A percentile compares a stretch with the other conserved stretches of the same genome.
phyloP scores from a whole-genome alignment of 495 filamentous ascomycete species.

The Hyaloscypha bicolor region DNA sequence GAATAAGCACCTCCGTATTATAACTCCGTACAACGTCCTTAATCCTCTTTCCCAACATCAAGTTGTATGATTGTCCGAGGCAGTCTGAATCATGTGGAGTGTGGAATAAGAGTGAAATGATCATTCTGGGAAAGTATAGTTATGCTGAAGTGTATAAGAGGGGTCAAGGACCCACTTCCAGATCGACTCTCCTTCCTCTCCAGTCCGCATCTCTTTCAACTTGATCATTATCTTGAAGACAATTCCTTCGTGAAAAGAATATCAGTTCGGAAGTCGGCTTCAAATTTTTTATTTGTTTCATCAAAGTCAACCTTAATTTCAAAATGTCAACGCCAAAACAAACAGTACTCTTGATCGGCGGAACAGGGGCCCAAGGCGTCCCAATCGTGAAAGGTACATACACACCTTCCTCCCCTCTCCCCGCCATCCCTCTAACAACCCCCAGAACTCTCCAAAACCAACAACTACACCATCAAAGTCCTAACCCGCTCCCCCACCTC shows the following conservation, averaged over 20 bases:
- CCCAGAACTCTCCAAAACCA: constrained; percentile 43
- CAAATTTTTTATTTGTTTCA: neutral
- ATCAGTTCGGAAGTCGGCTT: neutral
- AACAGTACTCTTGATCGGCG: constrained; percentile 50
- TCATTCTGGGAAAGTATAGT: neutral
- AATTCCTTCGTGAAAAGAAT: neutral
- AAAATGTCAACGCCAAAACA: constrained; percentile 33
- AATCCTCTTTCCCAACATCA: neutral
- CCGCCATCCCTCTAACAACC: neutral
- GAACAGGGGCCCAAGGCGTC: constrained; percentile 58
- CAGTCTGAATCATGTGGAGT: neutral
- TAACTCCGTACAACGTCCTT: neutral
- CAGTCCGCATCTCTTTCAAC: neutral
- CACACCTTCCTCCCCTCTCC: neutral
- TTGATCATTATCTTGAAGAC: neutral
- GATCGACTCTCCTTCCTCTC: neutral
- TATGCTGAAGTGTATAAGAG: neutral
- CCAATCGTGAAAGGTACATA: constrained; percentile 41
- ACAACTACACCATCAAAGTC: constrained; percentile 46
- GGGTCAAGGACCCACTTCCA: neutral
- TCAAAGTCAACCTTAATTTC: neutral
- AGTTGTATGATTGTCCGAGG: neutral
- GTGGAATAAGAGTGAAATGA: neutral
- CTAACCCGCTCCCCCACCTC: constrained; percentile 50
- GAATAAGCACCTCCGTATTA: neutral